phyloP scores from a whole-genome alignment of 1,284 basidiomycete species.

The Sphaerobolus stellatus region DNA sequence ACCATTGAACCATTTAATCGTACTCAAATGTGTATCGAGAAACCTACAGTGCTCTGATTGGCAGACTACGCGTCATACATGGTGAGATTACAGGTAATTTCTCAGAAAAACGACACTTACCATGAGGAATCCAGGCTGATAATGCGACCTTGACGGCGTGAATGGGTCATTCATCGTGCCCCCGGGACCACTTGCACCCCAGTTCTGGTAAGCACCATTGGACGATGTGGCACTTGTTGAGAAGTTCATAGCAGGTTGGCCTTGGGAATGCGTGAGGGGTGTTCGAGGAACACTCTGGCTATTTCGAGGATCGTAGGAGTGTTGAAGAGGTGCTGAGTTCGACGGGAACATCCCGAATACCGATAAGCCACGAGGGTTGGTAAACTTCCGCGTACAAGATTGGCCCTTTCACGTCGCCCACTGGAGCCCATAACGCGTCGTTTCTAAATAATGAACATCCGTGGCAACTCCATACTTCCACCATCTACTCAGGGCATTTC shows the following conservation, averaged over 20 bases:
- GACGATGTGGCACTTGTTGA: conserved; percentile 1
- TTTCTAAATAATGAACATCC: too few species aligned
- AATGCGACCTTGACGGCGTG: conserved; percentile 13
- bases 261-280: background rate
- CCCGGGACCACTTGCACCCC: background rate
- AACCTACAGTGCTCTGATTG: conserved; percentile 5
- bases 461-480: too few species aligned
- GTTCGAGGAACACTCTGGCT: conserved; percentile 2
- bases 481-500: too few species aligned
- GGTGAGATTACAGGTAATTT: background rate
- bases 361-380: too few species aligned
- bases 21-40: too few species aligned
- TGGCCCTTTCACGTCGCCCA: background rate
- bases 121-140: conserved; percentile 14
- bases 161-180: conserved; percentile 11
- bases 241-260: conserved; percentile 7
- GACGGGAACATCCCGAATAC: conserved; percentile 10
- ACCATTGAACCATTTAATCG: too few species aligned
- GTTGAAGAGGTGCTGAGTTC: conserved; percentile 2
- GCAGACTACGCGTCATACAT: conserved; percentile 2
- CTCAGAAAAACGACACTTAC: background rate
- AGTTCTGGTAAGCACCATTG: conserved; percentile 1
- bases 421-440: background rate
- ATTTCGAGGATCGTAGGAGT: background rate
- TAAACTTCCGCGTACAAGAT: too few species aligned